A percentile compares a stretch with the other conserved stretches of the same genome.
phyloP scores from a whole-genome alignment of 148 eudicot species.

The Amaranthus hypochondriacus region DNA sequence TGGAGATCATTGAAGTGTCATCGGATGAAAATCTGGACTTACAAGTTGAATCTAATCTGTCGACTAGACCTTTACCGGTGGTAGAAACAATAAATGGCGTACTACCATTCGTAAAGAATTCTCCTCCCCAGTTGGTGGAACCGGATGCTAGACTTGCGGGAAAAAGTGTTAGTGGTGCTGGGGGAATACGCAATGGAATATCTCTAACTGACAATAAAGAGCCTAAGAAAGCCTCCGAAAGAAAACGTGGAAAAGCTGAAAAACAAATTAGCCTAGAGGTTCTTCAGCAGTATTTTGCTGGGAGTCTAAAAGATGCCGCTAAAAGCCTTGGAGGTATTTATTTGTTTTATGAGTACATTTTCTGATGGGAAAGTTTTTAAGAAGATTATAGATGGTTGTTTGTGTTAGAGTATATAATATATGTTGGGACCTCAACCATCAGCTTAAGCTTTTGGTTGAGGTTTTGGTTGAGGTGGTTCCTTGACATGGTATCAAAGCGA shows the following conservation, averaged over 20 bases:
- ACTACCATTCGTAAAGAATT: constrained; percentile 21
- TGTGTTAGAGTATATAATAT: too few relatives aligned
- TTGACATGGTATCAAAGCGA: too few relatives aligned
- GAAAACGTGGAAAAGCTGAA: constrained; percentile 92
- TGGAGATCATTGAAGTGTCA: constrained; percentile 51
- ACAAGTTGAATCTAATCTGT: constrained; percentile 30
- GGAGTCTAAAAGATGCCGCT: constrained; percentile 93
- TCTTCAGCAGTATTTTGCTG: constrained; percentile 78
- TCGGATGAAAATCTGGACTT: constrained; percentile 42
- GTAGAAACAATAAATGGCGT: constrained; percentile 33
- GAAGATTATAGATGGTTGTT: neutral
- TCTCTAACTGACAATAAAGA: constrained; percentile 36
- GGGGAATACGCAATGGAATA: constrained; percentile 22
- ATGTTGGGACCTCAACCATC: too few relatives aligned
- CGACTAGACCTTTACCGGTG: constrained; percentile 25
- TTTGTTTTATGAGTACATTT: constrained; percentile 1
- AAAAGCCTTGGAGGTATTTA: constrained; percentile 77
- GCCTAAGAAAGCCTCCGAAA: constrained; percentile 48
- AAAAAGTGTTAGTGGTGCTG: constrained; percentile 23
- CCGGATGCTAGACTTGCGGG: constrained; percentile 31
- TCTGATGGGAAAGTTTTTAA: neutral
- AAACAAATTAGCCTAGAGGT: constrained; percentile 87
- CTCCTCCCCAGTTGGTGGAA: constrained; percentile 28
- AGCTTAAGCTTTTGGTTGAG: too few relatives aligned
- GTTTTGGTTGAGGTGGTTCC: too few relatives aligned